These are phyloP conservation scores for Leccinum subtestaceum DNA, from an alignment of 768 basidiomycete genomes.

Conservation along the genomic window DNA sequence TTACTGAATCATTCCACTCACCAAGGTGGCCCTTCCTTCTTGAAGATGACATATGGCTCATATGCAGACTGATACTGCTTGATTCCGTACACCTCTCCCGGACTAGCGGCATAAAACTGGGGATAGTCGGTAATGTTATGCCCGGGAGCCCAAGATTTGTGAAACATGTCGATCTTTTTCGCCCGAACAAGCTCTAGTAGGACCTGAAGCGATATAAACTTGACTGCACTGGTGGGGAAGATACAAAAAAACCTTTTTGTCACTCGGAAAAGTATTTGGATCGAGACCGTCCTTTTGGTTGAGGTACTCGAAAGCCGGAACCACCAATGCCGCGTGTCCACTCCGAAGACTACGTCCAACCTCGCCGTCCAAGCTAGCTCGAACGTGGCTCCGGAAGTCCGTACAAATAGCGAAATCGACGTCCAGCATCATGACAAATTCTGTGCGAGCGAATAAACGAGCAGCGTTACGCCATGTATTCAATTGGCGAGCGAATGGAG, in stretches of 20 bases:
- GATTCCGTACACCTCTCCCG: conserved; percentile 73
- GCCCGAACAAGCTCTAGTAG: conserved; percentile 58
- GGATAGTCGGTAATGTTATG: conserved; percentile 82
- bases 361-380: conserved; percentile 35
- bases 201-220: conserved; percentile 31
- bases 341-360: conserved; percentile 44
- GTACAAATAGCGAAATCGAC: conserved; percentile 87
- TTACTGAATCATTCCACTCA: conserved; percentile 28
- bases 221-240: not conserved
- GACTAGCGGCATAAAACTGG: conserved; percentile 56
- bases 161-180: conserved; percentile 69
- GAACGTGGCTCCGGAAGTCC: conserved; percentile 64
- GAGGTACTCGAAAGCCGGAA: conserved; percentile 83
- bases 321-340: conserved; percentile 69
- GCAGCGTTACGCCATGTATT: conserved; percentile 90
- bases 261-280: conserved; percentile 56
- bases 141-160: conserved; percentile 71
- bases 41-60: conserved; percentile 86
- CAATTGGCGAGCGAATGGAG: conserved; percentile 79
- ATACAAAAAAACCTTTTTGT: conserved; percentile 52
- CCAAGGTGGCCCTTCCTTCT: conserved; percentile 75
- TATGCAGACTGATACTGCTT: conserved; percentile 78
- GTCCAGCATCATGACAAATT: conserved; percentile 88
- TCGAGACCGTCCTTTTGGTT: conserved; percentile 63
- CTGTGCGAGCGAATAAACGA: conserved; percentile 77